Evolutionary conservation across 805 yeast genomes (phyloP), one percentile per base, ranked within the genome.

Genomic region (Cyberlindnera bimundalis): DNA sequence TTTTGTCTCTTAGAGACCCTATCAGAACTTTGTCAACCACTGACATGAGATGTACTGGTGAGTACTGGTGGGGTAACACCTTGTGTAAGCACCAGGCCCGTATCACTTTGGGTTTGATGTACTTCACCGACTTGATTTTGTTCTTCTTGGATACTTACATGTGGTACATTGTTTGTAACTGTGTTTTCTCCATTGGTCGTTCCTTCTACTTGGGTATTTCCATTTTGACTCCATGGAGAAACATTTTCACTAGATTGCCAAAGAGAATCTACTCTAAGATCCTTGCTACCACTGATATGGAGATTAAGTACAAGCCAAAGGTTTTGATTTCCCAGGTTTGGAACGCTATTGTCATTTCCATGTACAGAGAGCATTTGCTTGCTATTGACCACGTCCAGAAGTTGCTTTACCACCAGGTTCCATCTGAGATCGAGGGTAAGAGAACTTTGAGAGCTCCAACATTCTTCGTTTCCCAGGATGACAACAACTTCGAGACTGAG

Each of bases 171-270:
- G 73, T 93, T 57, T 82, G 85, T 65, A 93, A 91, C 78, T 84
- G 96, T 67, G 78, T 88, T 53, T 90, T 88, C 79, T 91, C 98
- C 47, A 88, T 93, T 59, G 97, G 96, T 56, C 87, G 96, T 64
- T 93, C 99, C 13, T 93, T 93, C 78, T 93, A 91, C 76, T 77
- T 95, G 67, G 99, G 99, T 84, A 90, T 93, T 58, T 93, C 99
- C 33, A 91, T 93, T 52, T 80, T 90, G 74, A 93, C 99, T 30
- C 99, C 99, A 48, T 93, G 99, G 99, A 87, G 98, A 79, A 93
- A 95, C 66, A 90, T 93, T 56, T 93, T 91, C 75, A 82, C 96
- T 40, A 83, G 99, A 68, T 73, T 93, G 64, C 99, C 99, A 64
- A 93, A 93, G 81, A 88, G 99, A 81, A 88, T 93, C 54, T 95